Evolutionary conservation across 208 protist genomes (phyloP).

Genomic region (Porcisia hertigi): DNA sequence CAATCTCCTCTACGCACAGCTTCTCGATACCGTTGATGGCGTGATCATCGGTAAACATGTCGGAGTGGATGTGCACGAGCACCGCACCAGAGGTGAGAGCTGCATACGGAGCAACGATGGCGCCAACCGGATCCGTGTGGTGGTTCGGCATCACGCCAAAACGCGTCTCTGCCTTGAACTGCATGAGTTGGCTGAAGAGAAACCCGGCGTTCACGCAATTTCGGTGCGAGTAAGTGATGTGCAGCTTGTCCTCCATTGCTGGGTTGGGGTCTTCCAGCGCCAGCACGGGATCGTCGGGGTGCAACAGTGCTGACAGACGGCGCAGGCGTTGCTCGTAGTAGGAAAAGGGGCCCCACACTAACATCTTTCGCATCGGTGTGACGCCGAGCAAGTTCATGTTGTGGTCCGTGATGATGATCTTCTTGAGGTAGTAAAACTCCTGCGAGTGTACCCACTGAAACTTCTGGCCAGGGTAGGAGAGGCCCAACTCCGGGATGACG

Average conservation of each 20-base stretch:
- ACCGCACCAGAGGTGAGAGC: slow-evolving; percentile 86
- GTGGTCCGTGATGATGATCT: slow-evolving; percentile 92
- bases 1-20: slow-evolving; percentile 88
- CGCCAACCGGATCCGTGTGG: slow-evolving; percentile 80
- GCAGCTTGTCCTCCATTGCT: slow-evolving; percentile 84
- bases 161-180: slow-evolving; percentile 85
- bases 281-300: slow-evolving; percentile 90
- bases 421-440: slow-evolving; percentile 93
- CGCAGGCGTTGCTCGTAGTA: slow-evolving; percentile 92
- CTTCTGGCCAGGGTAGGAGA: slow-evolving; percentile 91
- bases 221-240: slow-evolving; percentile 87
- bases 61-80: slow-evolving; percentile 84
- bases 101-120: slow-evolving; percentile 88
- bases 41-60: slow-evolving; percentile 92
- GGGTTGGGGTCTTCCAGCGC: slow-evolving; percentile 85
- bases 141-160: slow-evolving; percentile 92
- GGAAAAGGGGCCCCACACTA: slow-evolving; percentile 91
- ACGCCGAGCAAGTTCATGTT: slow-evolving; percentile 92
- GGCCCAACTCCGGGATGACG: slow-evolving; percentile 90
- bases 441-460: slow-evolving; percentile 93
- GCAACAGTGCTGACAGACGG: slow-evolving; percentile 83
- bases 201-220: slow-evolving; percentile 92
- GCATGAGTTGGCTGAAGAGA: slow-evolving; percentile 79
- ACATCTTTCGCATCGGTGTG: slow-evolving; percentile 89
- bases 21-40: slow-evolving; percentile 91